Evolutionary conservation across 208 protist genomes (phyloP).

Genomic region (Wallacemonas sp.): DNA sequence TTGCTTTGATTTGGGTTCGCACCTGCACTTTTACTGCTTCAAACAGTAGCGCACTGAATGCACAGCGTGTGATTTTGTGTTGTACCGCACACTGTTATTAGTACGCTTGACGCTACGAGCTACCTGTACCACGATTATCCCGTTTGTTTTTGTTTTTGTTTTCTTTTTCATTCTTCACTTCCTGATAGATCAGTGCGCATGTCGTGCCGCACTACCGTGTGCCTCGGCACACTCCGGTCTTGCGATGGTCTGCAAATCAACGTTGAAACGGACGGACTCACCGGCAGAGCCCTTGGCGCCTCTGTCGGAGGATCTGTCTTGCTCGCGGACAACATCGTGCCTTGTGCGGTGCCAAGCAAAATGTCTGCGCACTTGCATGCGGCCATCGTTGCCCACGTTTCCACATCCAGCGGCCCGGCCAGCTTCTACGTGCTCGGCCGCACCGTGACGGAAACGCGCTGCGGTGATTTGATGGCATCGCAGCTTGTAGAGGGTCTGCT

Average conservation of each 20-base stretch:
- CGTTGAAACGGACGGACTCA: background rate
- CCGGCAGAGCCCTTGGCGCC: background rate
- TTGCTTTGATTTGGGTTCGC: background rate
- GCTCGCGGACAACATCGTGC: background rate
- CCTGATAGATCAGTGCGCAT: background rate
- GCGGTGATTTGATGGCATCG: background rate
- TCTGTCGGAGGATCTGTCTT: background rate
- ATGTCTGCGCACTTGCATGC: background rate
- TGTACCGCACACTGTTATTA: too few species aligned
- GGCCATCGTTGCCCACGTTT: background rate
- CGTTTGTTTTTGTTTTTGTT: background rate
- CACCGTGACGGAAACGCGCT: slow-evolving; percentile 1
- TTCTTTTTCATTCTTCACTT: background rate
- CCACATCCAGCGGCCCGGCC: background rate
- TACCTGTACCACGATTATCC: too few species aligned
- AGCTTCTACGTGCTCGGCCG: slow-evolving; percentile 6
- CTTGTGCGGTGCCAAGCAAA: slow-evolving; percentile 10
- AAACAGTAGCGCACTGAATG: background rate
- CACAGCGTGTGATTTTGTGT: too few species aligned
- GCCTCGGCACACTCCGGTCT: background rate
- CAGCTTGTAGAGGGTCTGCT: background rate
- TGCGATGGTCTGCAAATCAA: background rate
- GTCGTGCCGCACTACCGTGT: slow-evolving; percentile 14
- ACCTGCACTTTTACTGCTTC: background rate
- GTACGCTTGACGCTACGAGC: too few species aligned